Percentiles rank a stretch among this genome's conserved stretches.
These are phyloP conservation scores for Bipolaris bicolor DNA, from an alignment of 2,329 filamentous ascomycete genomes.

Conservation along the genomic window DNA sequence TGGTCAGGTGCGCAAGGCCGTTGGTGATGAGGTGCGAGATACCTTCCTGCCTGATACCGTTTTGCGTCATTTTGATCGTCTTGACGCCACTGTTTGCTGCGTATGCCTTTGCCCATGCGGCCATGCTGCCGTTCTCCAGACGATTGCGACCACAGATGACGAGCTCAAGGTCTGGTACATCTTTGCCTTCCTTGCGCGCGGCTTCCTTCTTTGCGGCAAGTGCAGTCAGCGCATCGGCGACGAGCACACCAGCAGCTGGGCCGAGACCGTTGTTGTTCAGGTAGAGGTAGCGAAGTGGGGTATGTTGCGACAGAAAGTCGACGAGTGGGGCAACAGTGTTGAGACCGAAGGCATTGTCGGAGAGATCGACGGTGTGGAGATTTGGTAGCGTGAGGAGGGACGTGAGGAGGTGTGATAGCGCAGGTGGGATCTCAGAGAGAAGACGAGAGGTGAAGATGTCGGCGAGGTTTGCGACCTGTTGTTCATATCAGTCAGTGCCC, in stretches of 20 bases:
- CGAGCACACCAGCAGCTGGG: conserved; percentile 84
- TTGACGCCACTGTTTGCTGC: conserved; percentile 80
- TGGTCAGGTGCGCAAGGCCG: conserved; percentile 73
- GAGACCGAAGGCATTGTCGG: conserved; percentile 96
- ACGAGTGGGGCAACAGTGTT: conserved; percentile 93
- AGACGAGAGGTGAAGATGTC: conserved; percentile 98
- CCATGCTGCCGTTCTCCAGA: conserved; percentile 95
- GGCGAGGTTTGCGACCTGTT: conserved; percentile 79
- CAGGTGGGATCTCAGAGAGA: conserved; percentile 89
- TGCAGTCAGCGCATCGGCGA: conserved; percentile 84
- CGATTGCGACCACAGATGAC: conserved; percentile 96
- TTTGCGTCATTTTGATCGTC: conserved; percentile 96
- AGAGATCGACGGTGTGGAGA: conserved; percentile 90
- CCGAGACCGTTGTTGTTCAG: conserved; percentile 99
- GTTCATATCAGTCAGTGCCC: conserved; percentile 41
- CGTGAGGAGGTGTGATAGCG: conserved; percentile 82
- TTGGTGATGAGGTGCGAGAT: conserved; percentile 80
- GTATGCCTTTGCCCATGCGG: conserved; percentile 88
- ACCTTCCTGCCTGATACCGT: conserved; percentile 93
- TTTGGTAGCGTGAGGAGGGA: conserved; percentile 84
- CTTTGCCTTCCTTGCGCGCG: conserved; percentile 72
- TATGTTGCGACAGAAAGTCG: conserved; percentile 85
- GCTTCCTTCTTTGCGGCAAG: conserved; percentile 85
- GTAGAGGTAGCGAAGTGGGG: conserved; percentile 89
- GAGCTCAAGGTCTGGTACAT: conserved; percentile 87